Evolutionary conservation across 148 eudicot species (phyloP).

Genomic region (Bassia scoparia): DNA sequence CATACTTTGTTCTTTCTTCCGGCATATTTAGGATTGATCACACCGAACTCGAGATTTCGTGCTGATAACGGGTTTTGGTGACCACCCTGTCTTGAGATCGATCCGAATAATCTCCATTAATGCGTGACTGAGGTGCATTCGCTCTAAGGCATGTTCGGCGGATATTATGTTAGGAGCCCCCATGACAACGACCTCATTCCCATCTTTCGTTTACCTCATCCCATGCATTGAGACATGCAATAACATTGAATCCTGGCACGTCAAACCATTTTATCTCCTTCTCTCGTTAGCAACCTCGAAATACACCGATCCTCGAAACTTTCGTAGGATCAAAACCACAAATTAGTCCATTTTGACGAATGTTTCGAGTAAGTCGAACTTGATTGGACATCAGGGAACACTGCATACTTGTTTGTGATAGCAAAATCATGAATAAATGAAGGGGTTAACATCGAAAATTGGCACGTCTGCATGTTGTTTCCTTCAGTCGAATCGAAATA

Average conservation of each 20-base stretch:
- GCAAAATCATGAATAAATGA: slow-evolving; percentile 56
- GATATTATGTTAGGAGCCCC: slow-evolving; percentile 47
- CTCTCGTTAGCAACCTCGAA: slow-evolving; percentile 47
- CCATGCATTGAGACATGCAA: slow-evolving; percentile 68
- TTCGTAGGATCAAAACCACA: slow-evolving; percentile 30
- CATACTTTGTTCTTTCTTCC: slow-evolving; percentile 56
- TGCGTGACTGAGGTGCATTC: slow-evolving; percentile 41
- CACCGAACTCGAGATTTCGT: slow-evolving; percentile 45
- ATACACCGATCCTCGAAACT: slow-evolving; percentile 50
- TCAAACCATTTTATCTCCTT: slow-evolving; percentile 55
- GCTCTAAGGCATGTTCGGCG: slow-evolving; percentile 42
- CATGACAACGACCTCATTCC: slow-evolving; percentile 44
- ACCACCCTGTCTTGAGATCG: slow-evolving; percentile 38
- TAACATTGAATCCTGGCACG: slow-evolving; percentile 47
- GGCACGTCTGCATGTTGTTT: slow-evolving; percentile 44
- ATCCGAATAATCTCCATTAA: slow-evolving; percentile 45
- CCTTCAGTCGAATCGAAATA: slow-evolving; percentile 48
- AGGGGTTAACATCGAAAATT: slow-evolving; percentile 36
- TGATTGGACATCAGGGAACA: slow-evolving; percentile 42
- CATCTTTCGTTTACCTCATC: slow-evolving; percentile 53
- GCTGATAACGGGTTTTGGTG: slow-evolving; percentile 36
- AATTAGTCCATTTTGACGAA: slow-evolving; percentile 36
- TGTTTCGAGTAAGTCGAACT: slow-evolving; percentile 35
- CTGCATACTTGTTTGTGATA: slow-evolving; percentile 39
- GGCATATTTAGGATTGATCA: slow-evolving; percentile 43